Evolutionary conservation across 2,329 filamentous ascomycete species (phyloP), one percentile per base, ranked within the genome.

Genomic region (Grosmannia serpens): DNA sequence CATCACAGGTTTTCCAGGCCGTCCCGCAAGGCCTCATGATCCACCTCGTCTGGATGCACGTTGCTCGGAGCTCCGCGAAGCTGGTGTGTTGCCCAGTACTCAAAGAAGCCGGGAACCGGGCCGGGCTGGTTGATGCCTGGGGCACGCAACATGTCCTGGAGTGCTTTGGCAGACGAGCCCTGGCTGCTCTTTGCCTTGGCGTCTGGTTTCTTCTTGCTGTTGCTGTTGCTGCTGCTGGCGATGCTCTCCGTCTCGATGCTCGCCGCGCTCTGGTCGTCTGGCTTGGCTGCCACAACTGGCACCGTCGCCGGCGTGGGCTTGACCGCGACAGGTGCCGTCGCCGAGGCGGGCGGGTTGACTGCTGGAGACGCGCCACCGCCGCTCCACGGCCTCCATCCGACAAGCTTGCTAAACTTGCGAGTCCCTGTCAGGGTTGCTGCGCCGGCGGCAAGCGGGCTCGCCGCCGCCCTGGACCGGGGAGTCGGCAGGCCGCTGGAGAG

Each of bases 51-150:
- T 0, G 85, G 74, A 20, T 80, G 77, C 13, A 88, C 79, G 60
- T 78, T 79, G 41, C 78, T 76, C 2, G 82, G 79, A 1, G 81
- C 73, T 41, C 70, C 75, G 69, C 72, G 80, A 66, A 70, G 81
- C 70, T 72, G 80, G 66, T 71, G 74, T 1, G 75, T 71, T 2
- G 75, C 72, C 70, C 77, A 75, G 63, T 79, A 82, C 58, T 81
- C 76, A 29, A 82, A 77, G 63, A 92, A 87, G 0, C 89, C 88
- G 0, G 87, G 82, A 50, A 94, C 86, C 0, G 83, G 78, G 0
- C 89, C 89, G 1, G 82, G 78, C 67, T 92, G 89, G 66, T 94
- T 94, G 67, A 94, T 89, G 0, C 89, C 89, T 1, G 87, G 81
- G 5, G 80, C 72, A 50, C 88, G 77, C 50, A 74, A 74, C 5